A percentile compares a stretch with the other conserved stretches of the same genome.
phyloP scores from a whole-genome alignment of 176 grass and related monocot species.

The Neostapfia colusana region DNA sequence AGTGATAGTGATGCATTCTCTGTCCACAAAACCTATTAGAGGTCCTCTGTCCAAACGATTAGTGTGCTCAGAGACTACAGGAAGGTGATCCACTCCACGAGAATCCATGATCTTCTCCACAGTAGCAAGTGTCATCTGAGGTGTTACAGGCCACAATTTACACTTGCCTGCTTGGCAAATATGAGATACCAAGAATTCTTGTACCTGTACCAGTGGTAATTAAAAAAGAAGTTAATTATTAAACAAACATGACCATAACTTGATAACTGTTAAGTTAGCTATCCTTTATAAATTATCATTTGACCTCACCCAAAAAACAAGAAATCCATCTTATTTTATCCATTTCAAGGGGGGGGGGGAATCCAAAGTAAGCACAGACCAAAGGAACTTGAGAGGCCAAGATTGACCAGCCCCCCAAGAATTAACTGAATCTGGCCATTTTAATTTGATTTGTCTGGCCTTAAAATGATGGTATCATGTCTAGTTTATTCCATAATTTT shows the following conservation, averaged over 20 bases:
- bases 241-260: constrained; percentile 6
- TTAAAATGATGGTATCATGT: not conserved
- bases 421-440: not conserved
- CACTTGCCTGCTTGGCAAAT: constrained; percentile 49
- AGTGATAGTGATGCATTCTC: constrained; percentile 64
- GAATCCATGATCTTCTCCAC: constrained; percentile 82
- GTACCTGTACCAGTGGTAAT: constrained; percentile 34
- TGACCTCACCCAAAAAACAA: constrained; percentile 6
- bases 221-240: constrained; percentile 8
- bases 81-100: constrained; percentile 53
- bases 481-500: not conserved
- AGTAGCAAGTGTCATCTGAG: constrained; percentile 52
- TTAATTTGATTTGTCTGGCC: not conserved
- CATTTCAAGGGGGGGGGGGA: not conserved
- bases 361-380: not conserved
- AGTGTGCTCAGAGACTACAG: constrained; percentile 60
- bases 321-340: constrained; percentile 15
- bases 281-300: constrained; percentile 19
- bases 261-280: not conserved
- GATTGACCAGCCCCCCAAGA: not conserved
- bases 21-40: constrained; percentile 69
- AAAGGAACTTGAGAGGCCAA: not conserved
- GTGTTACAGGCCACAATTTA: constrained; percentile 55
- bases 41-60: constrained; percentile 15
- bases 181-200: constrained; percentile 52